These are phyloP conservation scores for Gypsophila paniculata DNA, from an alignment of 179 eudicot genomes.

Conservation along the genomic window DNA sequence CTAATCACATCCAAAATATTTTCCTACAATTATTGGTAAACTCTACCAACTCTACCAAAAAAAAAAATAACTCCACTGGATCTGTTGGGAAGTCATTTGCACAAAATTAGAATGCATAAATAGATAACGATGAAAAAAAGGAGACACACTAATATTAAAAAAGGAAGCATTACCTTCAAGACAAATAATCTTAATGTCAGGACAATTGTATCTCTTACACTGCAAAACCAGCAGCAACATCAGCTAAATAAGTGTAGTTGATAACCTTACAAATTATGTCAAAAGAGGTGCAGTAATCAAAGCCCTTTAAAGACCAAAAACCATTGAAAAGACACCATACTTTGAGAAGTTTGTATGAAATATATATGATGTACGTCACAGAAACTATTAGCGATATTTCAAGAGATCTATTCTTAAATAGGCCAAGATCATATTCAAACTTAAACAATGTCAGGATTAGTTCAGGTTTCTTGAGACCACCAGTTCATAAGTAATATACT, in stretches of 20 bases:
- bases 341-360: background rate
- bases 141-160: background rate
- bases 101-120: background rate
- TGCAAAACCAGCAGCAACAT: conserved; percentile 42
- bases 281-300: background rate
- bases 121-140: background rate
- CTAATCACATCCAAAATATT: too few species aligned
- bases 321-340: conserved; percentile 12
- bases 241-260: conserved; percentile 4
- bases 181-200: conserved; percentile 70
- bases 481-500: background rate
- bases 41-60: too few species aligned
- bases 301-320: background rate
- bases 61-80: too few species aligned
- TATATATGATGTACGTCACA: background rate
- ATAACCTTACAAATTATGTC: background rate
- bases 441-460: background rate
- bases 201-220: conserved; percentile 79
- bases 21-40: too few species aligned
- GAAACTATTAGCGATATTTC: background rate
- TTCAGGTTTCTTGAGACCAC: background rate
- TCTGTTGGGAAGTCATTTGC: background rate
- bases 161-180: conserved; percentile 48
- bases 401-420: background rate
- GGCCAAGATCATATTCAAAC: background rate